Conservation (phyloP, 495 filamentous ascomycete genomes). For the Neohortaea acidophila region DNA sequence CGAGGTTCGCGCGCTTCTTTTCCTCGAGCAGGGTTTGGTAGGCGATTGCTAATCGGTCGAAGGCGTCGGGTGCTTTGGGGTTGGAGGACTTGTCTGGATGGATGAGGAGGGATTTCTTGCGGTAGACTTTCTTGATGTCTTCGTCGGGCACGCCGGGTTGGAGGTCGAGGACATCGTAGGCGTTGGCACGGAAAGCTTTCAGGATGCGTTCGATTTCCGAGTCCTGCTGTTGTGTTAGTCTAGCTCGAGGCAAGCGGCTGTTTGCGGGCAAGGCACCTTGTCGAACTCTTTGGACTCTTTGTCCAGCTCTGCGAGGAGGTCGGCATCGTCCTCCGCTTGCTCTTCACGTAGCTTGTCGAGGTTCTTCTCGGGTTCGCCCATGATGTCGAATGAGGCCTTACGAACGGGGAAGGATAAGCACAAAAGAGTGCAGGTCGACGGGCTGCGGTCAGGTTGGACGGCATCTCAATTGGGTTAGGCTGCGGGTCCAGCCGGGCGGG, state of each 20-base stretch:
- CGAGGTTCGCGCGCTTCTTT: constrained; percentile 68
- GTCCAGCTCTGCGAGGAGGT: constrained; percentile 72
- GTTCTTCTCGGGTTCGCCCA: constrained; percentile 15
- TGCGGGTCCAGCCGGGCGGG: no score
- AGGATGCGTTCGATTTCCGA: constrained; percentile 91
- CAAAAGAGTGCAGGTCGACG: no score
- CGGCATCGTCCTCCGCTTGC: constrained; percentile 49
- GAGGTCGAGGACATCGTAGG: constrained; percentile 89
- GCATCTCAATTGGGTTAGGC: no score
- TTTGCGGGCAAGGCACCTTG: constrained; percentile 35
- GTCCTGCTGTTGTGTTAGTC: constrained; percentile 42
- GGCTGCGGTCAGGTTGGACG: no score
- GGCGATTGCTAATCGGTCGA: constrained; percentile 91
- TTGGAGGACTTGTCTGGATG: constrained; percentile 97
- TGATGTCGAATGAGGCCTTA: no score
- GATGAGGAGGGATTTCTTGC: constrained; percentile 92
- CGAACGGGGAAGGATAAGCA: no score
- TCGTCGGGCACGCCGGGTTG: constrained; percentile 89
- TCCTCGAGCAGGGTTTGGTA: constrained; percentile 85
- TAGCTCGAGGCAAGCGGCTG: background rate
- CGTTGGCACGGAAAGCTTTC: constrained; percentile 76
- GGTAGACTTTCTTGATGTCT: constrained; percentile 88
- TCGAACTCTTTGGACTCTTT: constrained; percentile 77
- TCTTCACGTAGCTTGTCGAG: constrained; percentile 19
- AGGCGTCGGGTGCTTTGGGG: constrained; percentile 80